Conservation (phyloP, 148 eudicot species). For the Vaccinium darrowii region DNA sequence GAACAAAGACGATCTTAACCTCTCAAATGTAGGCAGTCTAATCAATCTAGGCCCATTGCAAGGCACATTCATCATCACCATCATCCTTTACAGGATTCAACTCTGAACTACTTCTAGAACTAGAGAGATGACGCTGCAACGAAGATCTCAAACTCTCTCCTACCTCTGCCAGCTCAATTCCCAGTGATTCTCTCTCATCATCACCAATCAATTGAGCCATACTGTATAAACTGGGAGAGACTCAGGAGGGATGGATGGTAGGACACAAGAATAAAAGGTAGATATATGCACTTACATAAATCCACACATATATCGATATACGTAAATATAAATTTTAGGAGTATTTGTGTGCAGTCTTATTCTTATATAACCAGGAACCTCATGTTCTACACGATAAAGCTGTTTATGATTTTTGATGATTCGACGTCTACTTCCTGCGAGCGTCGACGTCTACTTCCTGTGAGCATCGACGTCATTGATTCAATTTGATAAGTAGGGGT, state of each 20-base stretch:
- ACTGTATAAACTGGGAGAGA: slow-evolving; percentile 1
- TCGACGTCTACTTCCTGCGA: too few species aligned
- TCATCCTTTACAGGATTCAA: slow-evolving; percentile 31
- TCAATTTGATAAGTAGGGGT: too few species aligned
- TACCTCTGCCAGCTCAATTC: slow-evolving; percentile 40
- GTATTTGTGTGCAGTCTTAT: neutral
- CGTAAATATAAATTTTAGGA: neutral
- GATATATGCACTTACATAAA: neutral
- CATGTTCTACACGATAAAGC: too few species aligned
- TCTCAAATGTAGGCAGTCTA: slow-evolving; percentile 68
- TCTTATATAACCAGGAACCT: neutral
- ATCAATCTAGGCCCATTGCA: slow-evolving; percentile 61
- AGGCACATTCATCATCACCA: slow-evolving; percentile 38
- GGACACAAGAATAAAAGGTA: neutral
- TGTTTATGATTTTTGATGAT: too few species aligned
- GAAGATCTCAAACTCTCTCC: slow-evolving; percentile 51
- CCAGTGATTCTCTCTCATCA: slow-evolving; percentile 41
- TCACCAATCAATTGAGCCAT: slow-evolving; percentile 42
- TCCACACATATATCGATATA: neutral
- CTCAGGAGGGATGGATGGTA: neutral
- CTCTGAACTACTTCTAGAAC: slow-evolving; percentile 39
- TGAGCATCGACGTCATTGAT: too few species aligned
- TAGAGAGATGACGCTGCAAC: slow-evolving; percentile 29
- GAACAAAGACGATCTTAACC: slow-evolving; percentile 60
- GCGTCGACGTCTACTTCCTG: too few species aligned